Conservation (phyloP, 257 asterid genomes). For the Asclepias syriaca region DNA sequence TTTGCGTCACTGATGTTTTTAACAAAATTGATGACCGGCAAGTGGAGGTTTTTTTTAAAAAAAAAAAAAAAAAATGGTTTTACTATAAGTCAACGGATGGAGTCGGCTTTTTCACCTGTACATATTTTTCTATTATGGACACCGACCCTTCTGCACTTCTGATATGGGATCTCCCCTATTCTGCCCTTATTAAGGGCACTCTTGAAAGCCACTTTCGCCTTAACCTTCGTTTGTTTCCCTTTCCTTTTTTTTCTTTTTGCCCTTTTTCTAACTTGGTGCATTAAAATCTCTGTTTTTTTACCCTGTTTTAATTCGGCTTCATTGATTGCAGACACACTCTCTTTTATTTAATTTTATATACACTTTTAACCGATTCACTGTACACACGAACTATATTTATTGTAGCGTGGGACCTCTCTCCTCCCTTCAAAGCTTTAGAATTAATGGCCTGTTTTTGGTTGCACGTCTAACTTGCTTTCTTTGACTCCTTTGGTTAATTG, state of each 20-base stretch:
- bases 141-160: constrained; percentile 3
- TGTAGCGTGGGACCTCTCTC: not conserved
- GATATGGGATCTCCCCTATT: constrained; percentile 10
- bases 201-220: constrained; percentile 31
- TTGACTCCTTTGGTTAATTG: not conserved
- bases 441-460: not conserved
- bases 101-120: not conserved
- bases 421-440: not conserved
- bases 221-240: constrained; percentile 23
- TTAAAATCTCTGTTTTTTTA: not conserved
- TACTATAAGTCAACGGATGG: not conserved
- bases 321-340: not conserved
- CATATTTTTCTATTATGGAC: constrained; percentile 1
- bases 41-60: constrained; percentile 28
- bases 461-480: not conserved
- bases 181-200: not conserved
- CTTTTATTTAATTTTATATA: not conserved
- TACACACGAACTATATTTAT: not conserved
- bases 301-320: not conserved
- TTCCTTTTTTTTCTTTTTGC: not conserved
- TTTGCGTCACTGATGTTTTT: no score
- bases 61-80: no score
- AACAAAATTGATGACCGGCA: constrained; percentile 29
- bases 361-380: not conserved
- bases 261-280: not conserved